Base-by-base conservation (phyloP, 2,329 filamentous ascomycete species). In the Tolypocladium sp. region DNA sequence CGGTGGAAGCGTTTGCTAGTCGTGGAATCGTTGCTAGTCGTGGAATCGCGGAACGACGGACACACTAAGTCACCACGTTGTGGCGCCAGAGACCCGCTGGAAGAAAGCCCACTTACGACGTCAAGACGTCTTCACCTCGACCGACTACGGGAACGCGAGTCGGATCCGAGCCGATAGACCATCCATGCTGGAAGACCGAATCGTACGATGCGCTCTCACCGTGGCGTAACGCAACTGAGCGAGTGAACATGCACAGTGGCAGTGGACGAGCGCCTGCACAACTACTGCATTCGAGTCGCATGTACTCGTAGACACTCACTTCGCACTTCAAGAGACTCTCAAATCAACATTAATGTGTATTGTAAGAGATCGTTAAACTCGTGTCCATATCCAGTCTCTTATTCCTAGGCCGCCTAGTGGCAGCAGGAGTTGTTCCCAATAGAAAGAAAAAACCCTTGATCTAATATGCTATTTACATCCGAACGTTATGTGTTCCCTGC, bases 401-500 rank as follows among this genome's bases (percentile, higher is more conserved):
- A 25, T 25, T 40, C 53, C 53, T 38, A 41, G 27, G 35, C 22
- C 17, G 38, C 27, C 12, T 3, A 2, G 38, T 20, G 22, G 54
- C 38, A 33, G 25, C 17, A 42, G 15, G 27, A 49, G 22, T 20
- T 55, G 22, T 20, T 55, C 15, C 53, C 53, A 25, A 53, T 9
- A 12, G 38, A 10, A 52, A 33, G 17, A 7, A 22, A 40, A 51
- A 33, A 33, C 5, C 38, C 25, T 40, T 42, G 30, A 7, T 56
- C 54, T 56, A 56, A 56, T 56, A 30, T 44, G 37, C 35, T 59
- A 59, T 59, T 42, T 57, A 59, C 58, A 57, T 25, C 13, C 1
- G 49, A 57, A 59, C 35, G 67, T 66, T 65, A 69, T 65, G 62
- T 64, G 60, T 33, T 52, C n/a, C 33, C 35, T 41, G 46, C 49